A percentile compares a stretch with the other conserved stretches of the same genome.
phyloP scores from a whole-genome alignment of 2,329 filamentous ascomycete species.

The Fusarium agapanthi region DNA sequence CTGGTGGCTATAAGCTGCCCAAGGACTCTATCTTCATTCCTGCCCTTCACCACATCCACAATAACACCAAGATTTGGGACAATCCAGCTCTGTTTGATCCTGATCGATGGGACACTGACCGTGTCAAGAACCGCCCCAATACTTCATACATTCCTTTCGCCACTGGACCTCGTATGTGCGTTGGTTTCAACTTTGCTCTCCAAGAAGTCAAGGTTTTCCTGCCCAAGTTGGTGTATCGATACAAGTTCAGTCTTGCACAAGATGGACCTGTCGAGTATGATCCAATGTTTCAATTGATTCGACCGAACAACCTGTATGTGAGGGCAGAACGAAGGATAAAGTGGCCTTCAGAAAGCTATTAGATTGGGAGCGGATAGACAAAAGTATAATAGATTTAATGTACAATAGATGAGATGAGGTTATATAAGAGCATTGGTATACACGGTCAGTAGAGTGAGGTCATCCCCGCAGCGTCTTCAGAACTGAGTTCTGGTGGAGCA shows the following conservation, averaged over 20 bases:
- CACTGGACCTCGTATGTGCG: conserved; percentile 64
- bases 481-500: conserved; percentile 25
- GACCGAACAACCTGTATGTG: conserved; percentile 64
- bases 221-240: conserved; percentile 66
- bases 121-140: conserved; percentile 60
- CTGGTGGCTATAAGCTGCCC: conserved; percentile 66
- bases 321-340: conserved; percentile 57
- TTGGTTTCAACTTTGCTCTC: conserved; percentile 72
- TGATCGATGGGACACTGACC: conserved; percentile 65
- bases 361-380: conserved; percentile 5
- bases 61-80: conserved; percentile 65
- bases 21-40: conserved; percentile 62
- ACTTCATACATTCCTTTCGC: conserved; percentile 68
- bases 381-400: conserved; percentile 26
- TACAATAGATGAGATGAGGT: conserved; percentile 7
- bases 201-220: conserved; percentile 68
- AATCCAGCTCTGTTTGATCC: conserved; percentile 67
- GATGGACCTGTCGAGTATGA: conserved; percentile 65
- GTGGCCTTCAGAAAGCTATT: conserved; percentile 52
- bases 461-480: background rate
- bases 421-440: background rate
- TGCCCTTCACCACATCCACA: conserved; percentile 60
- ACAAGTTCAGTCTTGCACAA: conserved; percentile 62
- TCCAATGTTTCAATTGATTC: conserved; percentile 66
- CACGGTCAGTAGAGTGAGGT: background rate